These are phyloP conservation scores for Coniella lustricola DNA, from an alignment of 2,329 filamentous ascomycete genomes.

Conservation along the genomic window DNA sequence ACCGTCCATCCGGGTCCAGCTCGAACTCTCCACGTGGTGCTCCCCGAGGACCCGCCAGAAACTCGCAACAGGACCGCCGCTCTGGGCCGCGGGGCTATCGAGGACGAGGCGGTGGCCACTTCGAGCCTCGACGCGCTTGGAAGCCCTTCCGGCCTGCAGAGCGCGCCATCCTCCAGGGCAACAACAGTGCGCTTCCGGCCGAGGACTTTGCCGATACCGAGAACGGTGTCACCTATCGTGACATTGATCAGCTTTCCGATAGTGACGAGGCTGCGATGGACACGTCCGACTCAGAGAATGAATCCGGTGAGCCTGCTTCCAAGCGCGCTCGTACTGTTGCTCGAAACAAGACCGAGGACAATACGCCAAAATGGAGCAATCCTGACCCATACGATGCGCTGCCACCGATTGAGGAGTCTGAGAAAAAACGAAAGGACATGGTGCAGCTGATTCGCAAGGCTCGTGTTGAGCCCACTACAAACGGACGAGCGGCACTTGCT, in stretches of 20 bases:
- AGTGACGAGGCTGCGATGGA: slow-evolving; percentile 60
- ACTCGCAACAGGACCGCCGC: neutral
- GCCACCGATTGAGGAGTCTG: slow-evolving; percentile 61
- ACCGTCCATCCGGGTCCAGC: slow-evolving; percentile 19
- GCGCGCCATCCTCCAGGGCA: slow-evolving; percentile 41
- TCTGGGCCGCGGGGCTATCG: neutral
- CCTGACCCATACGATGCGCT: slow-evolving; percentile 88
- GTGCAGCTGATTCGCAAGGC: slow-evolving; percentile 90
- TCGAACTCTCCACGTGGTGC: slow-evolving; percentile 1
- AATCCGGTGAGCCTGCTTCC: slow-evolving; percentile 30
- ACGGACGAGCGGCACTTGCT: slow-evolving; percentile 25
- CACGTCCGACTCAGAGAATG: slow-evolving; percentile 44
- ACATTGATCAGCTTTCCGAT: slow-evolving; percentile 53
- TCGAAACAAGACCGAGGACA: slow-evolving; percentile 32
- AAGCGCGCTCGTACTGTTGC: slow-evolving; percentile 34
- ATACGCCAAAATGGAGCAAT: slow-evolving; percentile 81
- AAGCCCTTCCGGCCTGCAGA: slow-evolving; percentile 35
- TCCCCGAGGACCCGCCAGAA: slow-evolving; percentile 10
- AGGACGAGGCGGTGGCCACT: slow-evolving; percentile 6
- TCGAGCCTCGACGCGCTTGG: slow-evolving; percentile 7
- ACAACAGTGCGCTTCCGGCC: slow-evolving; percentile 34
- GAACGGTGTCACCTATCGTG: slow-evolving; percentile 43
- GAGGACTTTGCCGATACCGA: slow-evolving; percentile 40
- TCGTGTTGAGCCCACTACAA: slow-evolving; percentile 52
- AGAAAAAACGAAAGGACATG: slow-evolving; percentile 74